Evolutionary conservation across 352 stramenopile genomes (phyloP).

Genomic region (Phytophthora sansomeana): DNA sequence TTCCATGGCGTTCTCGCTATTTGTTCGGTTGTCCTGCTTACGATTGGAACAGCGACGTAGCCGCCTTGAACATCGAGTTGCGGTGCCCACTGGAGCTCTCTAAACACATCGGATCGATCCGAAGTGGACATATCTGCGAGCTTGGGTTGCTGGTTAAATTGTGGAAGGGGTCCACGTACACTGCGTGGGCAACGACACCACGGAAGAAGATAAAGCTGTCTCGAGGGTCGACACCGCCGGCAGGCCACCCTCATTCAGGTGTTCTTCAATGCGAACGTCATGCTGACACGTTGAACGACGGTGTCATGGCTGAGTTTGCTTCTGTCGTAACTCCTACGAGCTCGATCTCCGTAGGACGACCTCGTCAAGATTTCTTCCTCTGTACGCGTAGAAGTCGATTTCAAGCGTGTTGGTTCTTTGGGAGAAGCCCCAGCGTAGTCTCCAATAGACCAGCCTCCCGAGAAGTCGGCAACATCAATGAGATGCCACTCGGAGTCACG

Average conservation of each 20-base stretch:
- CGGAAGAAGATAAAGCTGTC: conserved; percentile 16
- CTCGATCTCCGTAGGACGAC: not conserved
- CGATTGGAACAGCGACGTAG: conserved; percentile 9
- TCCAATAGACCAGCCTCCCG: conserved; percentile 8
- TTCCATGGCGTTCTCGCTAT: not conserved
- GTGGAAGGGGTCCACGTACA: not conserved
- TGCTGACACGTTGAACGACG: not conserved
- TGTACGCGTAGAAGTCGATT: conserved; percentile 13
- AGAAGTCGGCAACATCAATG: conserved; percentile 21
- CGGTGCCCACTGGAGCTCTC: conserved; percentile 11
- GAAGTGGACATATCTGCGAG: conserved; percentile 3
- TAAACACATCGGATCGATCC: conserved; percentile 6
- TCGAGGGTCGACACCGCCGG: not conserved
- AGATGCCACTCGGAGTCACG: conserved; percentile 35
- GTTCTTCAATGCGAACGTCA: conserved; percentile 15
- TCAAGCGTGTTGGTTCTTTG: not conserved
- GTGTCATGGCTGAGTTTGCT: not conserved
- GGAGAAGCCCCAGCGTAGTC: conserved; percentile 17
- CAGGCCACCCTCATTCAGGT: not conserved
- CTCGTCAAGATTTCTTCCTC: not conserved
- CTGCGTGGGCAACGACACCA: conserved; percentile 8
- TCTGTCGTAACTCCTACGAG: not conserved
- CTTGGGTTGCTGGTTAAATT: not conserved
- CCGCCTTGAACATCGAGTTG: conserved; percentile 14
- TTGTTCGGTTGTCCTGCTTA: not conserved